Percentiles rank a stretch among this genome's conserved stretches.
phyloP scores from a whole-genome alignment of 495 filamentous ascomycete genomes.

The Usnea hakonensis region DNA sequence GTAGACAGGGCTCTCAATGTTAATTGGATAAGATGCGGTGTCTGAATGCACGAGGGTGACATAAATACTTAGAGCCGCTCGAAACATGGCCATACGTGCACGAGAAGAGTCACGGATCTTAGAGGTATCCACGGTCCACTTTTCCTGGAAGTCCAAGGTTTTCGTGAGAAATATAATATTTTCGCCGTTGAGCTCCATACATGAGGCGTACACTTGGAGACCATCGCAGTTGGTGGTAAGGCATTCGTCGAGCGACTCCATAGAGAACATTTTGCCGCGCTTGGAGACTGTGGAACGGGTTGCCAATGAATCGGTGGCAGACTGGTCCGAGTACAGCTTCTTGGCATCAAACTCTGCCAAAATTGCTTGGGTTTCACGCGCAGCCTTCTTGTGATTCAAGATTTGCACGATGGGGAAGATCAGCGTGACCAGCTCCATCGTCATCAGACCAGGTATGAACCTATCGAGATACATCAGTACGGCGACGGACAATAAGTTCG shows the following conservation, averaged over 20 bases:
- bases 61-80: conserved; percentile 50
- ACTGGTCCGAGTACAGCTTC: conserved; percentile 21
- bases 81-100: conserved; percentile 37
- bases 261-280: conserved; percentile 40
- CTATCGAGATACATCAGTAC: conserved; percentile 23
- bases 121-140: conserved; percentile 22
- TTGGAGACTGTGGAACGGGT: conserved; percentile 30
- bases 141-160: conserved; percentile 47
- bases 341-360: conserved; percentile 31
- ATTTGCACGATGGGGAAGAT: conserved; percentile 51
- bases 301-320: conserved; percentile 22
- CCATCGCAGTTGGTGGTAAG: conserved; percentile 42
- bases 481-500: not conserved
- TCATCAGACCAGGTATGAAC: conserved; percentile 47
- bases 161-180: conserved; percentile 59
- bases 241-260: conserved; percentile 52
- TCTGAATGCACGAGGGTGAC: conserved; percentile 45
- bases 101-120: conserved; percentile 24
- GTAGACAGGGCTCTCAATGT: conserved; percentile 47
- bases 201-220: conserved; percentile 53
- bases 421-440: conserved; percentile 47
- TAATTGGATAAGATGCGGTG: conserved; percentile 56
- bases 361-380: conserved; percentile 30
- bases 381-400: conserved; percentile 25
- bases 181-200: conserved; percentile 58